Conservation (phyloP, 768 basidiomycete genomes). For the Terana coerulea region DNA sequence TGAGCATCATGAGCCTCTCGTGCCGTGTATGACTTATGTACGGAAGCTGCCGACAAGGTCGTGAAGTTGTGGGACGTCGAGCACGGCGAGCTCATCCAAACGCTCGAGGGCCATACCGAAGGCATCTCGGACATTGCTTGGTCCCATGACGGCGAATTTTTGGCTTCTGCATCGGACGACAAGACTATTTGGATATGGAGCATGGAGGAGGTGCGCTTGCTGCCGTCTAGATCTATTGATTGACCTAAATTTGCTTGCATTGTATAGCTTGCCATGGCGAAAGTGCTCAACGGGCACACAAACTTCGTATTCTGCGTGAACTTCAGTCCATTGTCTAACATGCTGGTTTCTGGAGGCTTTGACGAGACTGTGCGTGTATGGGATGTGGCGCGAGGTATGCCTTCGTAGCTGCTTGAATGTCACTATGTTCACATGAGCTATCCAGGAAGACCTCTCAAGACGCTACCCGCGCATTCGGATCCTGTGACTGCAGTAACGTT, state of each 20-base stretch:
- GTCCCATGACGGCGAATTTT: conserved; percentile 74
- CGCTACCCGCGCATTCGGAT: conserved; percentile 94
- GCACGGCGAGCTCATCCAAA: conserved; percentile 69
- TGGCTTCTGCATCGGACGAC: conserved; percentile 95
- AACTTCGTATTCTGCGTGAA: conserved; percentile 94
- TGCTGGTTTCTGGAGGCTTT: conserved; percentile 90
- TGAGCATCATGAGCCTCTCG: conserved; percentile 35
- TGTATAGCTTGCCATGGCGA: conserved; percentile 52
- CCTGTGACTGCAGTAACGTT: conserved; percentile 94
- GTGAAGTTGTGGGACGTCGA: conserved; percentile 79
- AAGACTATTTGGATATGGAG: conserved; percentile 86
- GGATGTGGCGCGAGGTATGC: conserved; percentile 85
- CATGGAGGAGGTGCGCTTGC: conserved; percentile 50
- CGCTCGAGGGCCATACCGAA: conserved; percentile 67
- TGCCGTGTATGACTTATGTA: conserved; percentile 28
- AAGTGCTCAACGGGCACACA: conserved; percentile 79
- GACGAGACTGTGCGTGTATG: conserved; percentile 97
- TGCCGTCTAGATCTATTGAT: conserved; percentile 9
- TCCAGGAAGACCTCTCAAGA: conserved; percentile 77
- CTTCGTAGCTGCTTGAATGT: background rate
- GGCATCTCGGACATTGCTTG: conserved; percentile 92
- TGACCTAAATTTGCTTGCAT: background rate
- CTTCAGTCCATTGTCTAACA: conserved; percentile 85
- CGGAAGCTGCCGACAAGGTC: conserved; percentile 78
- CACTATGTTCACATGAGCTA: background rate